Evolutionary conservation across 768 basidiomycete species (phyloP), one percentile per base, ranked within the genome.

Genomic region (Udeniomyces megalosporus): DNA sequence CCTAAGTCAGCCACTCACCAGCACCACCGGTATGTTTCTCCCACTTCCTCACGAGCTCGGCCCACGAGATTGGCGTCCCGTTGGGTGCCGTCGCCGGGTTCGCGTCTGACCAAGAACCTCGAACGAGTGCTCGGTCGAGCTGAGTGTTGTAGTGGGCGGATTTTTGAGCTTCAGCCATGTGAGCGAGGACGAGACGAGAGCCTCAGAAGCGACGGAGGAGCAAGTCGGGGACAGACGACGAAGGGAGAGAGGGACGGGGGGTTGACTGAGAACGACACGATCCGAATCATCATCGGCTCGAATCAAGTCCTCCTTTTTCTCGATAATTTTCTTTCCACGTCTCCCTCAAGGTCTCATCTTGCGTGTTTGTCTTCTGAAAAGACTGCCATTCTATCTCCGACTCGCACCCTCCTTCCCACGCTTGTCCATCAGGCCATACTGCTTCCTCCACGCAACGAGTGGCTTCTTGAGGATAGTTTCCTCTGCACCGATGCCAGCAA

Each of bases 41-140:
- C 75, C 87, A 88, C 73, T 91, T 91, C 66, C 86, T 80, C 45
- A 90, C 74, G 14, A 90, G 79, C 69, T 87, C 84, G 1, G 82
- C 77, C 88, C 88, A 91, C 12, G 82, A 75, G 17, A 90, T 71
- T 4, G 72, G 67, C 0, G 69, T 64, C 15, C 80, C 83, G 32
- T 80, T 80, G 32, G 77, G 78, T 0, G 80, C 74, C 67, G 78
- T 84, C 4, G 83, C 84, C 0, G 87, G 86, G 29, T 71, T 70
- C 2, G 74, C 66, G 6, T 83, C 75, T 15, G 80, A 74, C 88
- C 88, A 91, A 66, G 80, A 76, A 8, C 88, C 88, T 0, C 81
- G 81, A 2, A 84, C 82, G 58, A 90, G 79, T 0, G 81, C 81
- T 28, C 28, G 38, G 55, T 57, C 55, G 26, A 57, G 55, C 42